Base-by-base conservation (phyloP, 2,329 filamentous ascomycete genomes). In the Neoscytalidium dimidiatum region DNA sequence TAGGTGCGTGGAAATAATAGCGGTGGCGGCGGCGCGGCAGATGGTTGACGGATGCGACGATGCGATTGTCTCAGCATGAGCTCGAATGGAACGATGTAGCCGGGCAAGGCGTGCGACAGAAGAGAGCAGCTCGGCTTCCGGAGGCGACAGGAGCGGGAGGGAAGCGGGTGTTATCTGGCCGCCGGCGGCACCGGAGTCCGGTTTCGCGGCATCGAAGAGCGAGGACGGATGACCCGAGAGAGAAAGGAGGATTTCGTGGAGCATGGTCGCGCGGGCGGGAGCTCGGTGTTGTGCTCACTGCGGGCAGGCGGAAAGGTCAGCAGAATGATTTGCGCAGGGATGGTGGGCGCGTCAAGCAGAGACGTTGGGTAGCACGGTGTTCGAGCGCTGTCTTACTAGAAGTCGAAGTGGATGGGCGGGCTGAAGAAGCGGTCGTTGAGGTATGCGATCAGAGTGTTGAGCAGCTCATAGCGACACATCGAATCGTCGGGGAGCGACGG, bases 201-300 rank as follows among this genome's bases (percentile, higher is more conserved):
- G 62, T 64, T 72, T 71, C 82, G 78, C 71, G 79, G 79, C 69
- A 76, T 86, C 85, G 81, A 97, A 91, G 75, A 98, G 87, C 70
- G 93, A 90, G 69, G 94, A 97, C 69, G 92, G 90, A 80, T 98
- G 92, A 70, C 95, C 94, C 73, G 94, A 96, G 79, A 98, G 89
- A 78, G 94, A 94, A 79, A 99, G 90, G 79, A 98, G 88, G 82
- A 99, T 92, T 84, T 99, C 95, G 86, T 98, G 95, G 78, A 99
- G 91, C 95, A 99, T 99, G 71, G 73, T 63, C 41, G 62, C 28
- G 62, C 57, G 33, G 64, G 29, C 1, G 48, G 62, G 3, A 60
- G 46, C 29, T 56, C 62, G 33, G n/a, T 17, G 23, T 52, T 41
- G 28, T 43, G 60, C 52, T 67, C 61, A 53, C 38, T 71, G 66